These are phyloP conservation scores for Hypoxylon sp. DNA, from an alignment of 2,329 filamentous ascomycete genomes.

Conservation along the genomic window DNA sequence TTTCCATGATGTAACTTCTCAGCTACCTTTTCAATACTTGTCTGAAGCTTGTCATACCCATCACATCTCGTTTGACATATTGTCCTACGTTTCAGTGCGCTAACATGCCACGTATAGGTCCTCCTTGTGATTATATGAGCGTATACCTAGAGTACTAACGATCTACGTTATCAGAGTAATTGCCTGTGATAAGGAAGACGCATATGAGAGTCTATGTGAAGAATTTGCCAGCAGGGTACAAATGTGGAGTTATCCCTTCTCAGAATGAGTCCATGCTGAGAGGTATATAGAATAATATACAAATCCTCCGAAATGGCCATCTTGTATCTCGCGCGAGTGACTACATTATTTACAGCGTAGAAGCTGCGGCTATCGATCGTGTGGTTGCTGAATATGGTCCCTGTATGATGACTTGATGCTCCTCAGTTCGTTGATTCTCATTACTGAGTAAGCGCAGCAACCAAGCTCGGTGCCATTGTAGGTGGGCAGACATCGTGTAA, in stretches of 20 bases:
- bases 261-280: slow-evolving; percentile 62
- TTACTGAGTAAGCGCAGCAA: slow-evolving; percentile 69
- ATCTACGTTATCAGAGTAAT: slow-evolving; percentile 75
- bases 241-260: slow-evolving; percentile 52
- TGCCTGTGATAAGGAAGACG: slow-evolving; percentile 93
- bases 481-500: slow-evolving; percentile 99
- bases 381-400: slow-evolving; percentile 92
- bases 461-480: slow-evolving; percentile 93
- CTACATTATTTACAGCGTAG: slow-evolving; percentile 98
- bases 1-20: slow-evolving; percentile 99
- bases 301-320: slow-evolving; percentile 94
- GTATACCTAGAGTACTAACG: slow-evolving; percentile 42
- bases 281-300: slow-evolving; percentile 80
- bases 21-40: slow-evolving; percentile 92
- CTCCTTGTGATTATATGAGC: not conserved
- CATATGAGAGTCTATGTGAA: slow-evolving; percentile 81
- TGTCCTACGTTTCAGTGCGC: slow-evolving; percentile 32
- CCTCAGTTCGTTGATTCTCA: slow-evolving; percentile 29
- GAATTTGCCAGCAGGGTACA: slow-evolving; percentile 90
- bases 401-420: slow-evolving; percentile 71
- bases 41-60: slow-evolving; percentile 74
- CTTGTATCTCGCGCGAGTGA: slow-evolving; percentile 96
- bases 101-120: slow-evolving; percentile 44
- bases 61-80: slow-evolving; percentile 41
- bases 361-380: slow-evolving; percentile 88